These are phyloP conservation scores for Eucalyptus globulus DNA, from an alignment of 345 rosid genomes.

Conservation along the genomic window DNA sequence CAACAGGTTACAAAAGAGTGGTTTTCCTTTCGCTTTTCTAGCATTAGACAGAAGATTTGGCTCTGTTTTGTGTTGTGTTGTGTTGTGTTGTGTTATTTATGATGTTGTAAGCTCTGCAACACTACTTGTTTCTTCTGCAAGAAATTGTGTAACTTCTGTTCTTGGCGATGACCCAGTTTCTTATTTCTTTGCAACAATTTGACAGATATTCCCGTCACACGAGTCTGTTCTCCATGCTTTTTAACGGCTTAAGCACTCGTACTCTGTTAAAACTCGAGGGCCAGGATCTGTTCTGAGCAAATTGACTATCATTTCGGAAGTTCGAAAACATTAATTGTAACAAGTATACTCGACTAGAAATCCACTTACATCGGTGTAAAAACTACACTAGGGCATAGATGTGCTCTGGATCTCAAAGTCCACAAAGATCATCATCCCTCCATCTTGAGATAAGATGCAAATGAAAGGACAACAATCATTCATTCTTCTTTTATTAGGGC, in stretches of 20 bases:
- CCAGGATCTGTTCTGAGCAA: neutral
- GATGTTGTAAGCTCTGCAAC: conserved; percentile 24
- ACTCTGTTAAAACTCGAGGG: neutral
- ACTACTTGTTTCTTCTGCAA: neutral
- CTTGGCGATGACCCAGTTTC: neutral
- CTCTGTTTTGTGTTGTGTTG: neutral
- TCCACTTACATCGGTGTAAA: neutral
- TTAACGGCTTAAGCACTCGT: neutral
- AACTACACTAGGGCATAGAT: neutral
- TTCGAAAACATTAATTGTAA: neutral
- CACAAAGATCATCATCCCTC: neutral
- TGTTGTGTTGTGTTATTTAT: neutral
- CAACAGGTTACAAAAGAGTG: neutral
- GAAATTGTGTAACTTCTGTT: neutral
- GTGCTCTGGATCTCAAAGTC: neutral
- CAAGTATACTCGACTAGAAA: neutral
- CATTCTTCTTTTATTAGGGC: neutral
- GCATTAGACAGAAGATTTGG: neutral
- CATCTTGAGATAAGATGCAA: neutral
- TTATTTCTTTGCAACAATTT: neutral
- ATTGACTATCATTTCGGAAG: neutral
- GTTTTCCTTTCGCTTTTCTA: neutral
- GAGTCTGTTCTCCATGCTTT: neutral
- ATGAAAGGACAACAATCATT: neutral
- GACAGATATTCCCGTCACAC: neutral